Evolutionary conservation across 768 basidiomycete genomes (phyloP), one percentile per base, ranked within the genome.

Genomic region (Lactarius hengduanensis): DNA sequence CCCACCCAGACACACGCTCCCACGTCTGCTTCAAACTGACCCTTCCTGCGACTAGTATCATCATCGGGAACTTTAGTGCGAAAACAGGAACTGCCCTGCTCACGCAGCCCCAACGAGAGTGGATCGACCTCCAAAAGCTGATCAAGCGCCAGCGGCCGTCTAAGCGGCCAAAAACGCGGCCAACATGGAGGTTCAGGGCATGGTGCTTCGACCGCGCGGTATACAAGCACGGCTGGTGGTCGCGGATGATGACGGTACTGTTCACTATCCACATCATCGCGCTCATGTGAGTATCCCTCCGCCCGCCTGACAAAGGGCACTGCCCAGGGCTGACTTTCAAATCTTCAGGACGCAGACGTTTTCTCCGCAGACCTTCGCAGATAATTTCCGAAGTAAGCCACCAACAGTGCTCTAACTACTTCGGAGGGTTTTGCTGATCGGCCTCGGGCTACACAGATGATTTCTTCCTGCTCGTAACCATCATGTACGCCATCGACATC

Each of bases 201-300:
- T 98, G 96, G 95, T 98, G 96, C 74, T 96, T 87, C 73, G 90
- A 96, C 63, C 85, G 94, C 34, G 96, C 96, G 0, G 86, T 94
- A 18, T 82, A 87, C 68, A 98, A 98, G 75, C 91, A 94, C 72
- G 96, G 96, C 2, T 94, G 89, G 86, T 98, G 96, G 96, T 84
- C 90, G 7, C 80, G 88, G 64, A 78, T 78, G 58, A 90, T 96
- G 84, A 94, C 93, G 0, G 74, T 84, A 3, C 74, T 96, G 28
- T 96, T 94, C 72, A 74, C 91, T 22, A 50, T 91, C 20, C 96
- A 98, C 74, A 92, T 97, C 54, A 72, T 92, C 40, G 85, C 86
- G 1, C 80, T 98, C 65, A 92, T 94, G 94, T 92, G 72, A 62
- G 90, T 79, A 15, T 10, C 26, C 16, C 26, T 53, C 50, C 5